These are phyloP conservation scores for Artemisia tridentata DNA, from an alignment of 129 eudicot genomes.

Conservation along the genomic window DNA sequence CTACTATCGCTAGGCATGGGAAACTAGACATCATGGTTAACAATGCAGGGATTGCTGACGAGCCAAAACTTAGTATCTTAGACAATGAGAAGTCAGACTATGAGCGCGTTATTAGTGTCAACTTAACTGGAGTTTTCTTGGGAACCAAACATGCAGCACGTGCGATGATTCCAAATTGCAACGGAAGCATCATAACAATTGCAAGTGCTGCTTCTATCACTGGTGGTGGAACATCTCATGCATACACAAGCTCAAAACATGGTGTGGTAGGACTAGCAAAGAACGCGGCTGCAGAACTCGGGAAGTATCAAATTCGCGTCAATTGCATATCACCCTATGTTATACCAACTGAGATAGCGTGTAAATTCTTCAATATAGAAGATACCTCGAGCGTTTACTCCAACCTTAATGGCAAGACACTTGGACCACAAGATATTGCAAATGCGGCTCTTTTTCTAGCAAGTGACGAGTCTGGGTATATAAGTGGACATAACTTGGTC, in stretches of 20 bases:
- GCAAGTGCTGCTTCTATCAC: slow-evolving; percentile 28
- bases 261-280: slow-evolving; percentile 48
- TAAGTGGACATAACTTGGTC: slow-evolving; percentile 43
- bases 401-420: slow-evolving; percentile 30
- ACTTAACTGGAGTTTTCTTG: slow-evolving; percentile 32
- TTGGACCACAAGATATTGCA: slow-evolving; percentile 37
- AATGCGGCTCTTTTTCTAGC: slow-evolving; percentile 45
- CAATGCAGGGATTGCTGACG: slow-evolving; percentile 28
- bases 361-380: slow-evolving; percentile 18
- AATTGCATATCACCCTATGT: slow-evolving; percentile 43
- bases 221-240: slow-evolving; percentile 32
- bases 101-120: slow-evolving; percentile 33
- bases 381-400: slow-evolving; percentile 25
- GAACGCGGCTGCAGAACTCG: slow-evolving; percentile 41
- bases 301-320: slow-evolving; percentile 43
- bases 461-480: slow-evolving; percentile 50
- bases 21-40: slow-evolving; percentile 40
- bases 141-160: slow-evolving; percentile 38
- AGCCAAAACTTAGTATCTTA: slow-evolving; percentile 15
- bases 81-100: slow-evolving; percentile 19
- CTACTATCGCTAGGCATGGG: slow-evolving; percentile 25
- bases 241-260: slow-evolving; percentile 53
- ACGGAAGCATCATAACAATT: slow-evolving; percentile 38
- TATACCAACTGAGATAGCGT: slow-evolving; percentile 18
- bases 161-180: slow-evolving; percentile 39